Percentiles rank a stretch among this genome's conserved stretches.
Conservation (phyloP, 495 filamentous ascomycete genomes). For the Annulohypoxylon maeteangense region DNA sequence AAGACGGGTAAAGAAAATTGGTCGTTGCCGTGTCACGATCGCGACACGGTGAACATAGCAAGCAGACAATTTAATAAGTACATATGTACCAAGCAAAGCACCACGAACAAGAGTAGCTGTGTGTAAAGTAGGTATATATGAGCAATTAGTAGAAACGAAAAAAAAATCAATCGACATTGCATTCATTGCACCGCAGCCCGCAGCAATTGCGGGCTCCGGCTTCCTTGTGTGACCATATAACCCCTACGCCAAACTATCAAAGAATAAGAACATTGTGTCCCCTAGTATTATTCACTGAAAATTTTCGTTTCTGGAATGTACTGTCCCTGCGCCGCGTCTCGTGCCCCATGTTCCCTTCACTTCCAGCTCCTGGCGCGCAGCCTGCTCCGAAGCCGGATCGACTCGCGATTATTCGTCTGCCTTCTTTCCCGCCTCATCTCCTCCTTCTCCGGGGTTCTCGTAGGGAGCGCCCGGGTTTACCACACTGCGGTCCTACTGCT, state of each 20-base stretch:
- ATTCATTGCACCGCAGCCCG: slow-evolving; percentile 31
- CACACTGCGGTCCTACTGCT: slow-evolving; percentile 63
- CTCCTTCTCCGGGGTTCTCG: background rate
- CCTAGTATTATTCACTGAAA: slow-evolving; percentile 36
- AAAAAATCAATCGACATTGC: slow-evolving; percentile 28
- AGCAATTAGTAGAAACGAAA: background rate
- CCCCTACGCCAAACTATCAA: slow-evolving; percentile 43
- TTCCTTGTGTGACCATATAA: slow-evolving; percentile 20
- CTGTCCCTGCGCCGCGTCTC: slow-evolving; percentile 6
- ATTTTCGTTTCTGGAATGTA: slow-evolving; percentile 31
- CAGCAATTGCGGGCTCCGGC: background rate
- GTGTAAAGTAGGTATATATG: background rate
- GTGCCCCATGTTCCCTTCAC: background rate
- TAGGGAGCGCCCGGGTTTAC: background rate
- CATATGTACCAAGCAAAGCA: background rate
- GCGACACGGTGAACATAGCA: background rate
- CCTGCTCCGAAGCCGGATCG: background rate
- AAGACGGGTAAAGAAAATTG: background rate
- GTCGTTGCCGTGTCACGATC: background rate
- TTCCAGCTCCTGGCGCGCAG: background rate
- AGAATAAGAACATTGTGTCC: slow-evolving; percentile 19
- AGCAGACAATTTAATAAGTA: background rate
- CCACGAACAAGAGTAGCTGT: background rate
- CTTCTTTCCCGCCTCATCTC: background rate
- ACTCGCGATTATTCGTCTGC: background rate